Conservation (phyloP, 495 filamentous ascomycete genomes). For the Jackrogersella multiformis region DNA sequence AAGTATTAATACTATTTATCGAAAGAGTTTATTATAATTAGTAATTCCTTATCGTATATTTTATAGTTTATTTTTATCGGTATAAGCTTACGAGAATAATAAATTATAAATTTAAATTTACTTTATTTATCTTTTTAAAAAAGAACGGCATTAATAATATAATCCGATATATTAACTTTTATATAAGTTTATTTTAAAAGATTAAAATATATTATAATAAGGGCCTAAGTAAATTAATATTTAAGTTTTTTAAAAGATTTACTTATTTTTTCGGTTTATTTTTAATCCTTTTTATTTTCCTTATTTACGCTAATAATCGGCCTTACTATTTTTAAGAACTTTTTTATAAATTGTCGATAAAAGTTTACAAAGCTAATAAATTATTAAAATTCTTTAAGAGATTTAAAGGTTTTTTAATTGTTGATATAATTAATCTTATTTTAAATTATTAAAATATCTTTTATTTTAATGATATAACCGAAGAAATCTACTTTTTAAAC, state of each 20-base stretch:
- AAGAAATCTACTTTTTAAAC: too few relatives aligned
- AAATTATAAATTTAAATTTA: neutral
- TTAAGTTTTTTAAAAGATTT: neutral
- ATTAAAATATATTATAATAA: neutral
- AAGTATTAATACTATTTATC: neutral
- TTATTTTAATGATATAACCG: neutral
- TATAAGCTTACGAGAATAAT: neutral
- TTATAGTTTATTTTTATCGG: neutral
- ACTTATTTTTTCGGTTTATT: neutral
- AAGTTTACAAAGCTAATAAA: neutral
- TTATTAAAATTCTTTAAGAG: neutral
- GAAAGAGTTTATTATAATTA: neutral
- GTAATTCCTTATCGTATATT: constrained; percentile 18
- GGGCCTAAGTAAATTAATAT: neutral
- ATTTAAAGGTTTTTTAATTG: neutral
- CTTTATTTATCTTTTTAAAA: neutral
- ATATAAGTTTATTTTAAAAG: neutral
- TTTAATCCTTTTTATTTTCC: neutral
- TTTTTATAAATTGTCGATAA: neutral
- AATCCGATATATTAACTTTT: neutral
- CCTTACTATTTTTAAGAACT: neutral
- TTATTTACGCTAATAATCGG: neutral
- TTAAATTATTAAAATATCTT: neutral
- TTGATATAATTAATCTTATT: neutral
- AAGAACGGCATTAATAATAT: neutral